These are phyloP conservation scores for Hymenotorrendiella dingleyae DNA, from an alignment of 2,329 filamentous ascomycete species.

Conservation along the genomic window DNA sequence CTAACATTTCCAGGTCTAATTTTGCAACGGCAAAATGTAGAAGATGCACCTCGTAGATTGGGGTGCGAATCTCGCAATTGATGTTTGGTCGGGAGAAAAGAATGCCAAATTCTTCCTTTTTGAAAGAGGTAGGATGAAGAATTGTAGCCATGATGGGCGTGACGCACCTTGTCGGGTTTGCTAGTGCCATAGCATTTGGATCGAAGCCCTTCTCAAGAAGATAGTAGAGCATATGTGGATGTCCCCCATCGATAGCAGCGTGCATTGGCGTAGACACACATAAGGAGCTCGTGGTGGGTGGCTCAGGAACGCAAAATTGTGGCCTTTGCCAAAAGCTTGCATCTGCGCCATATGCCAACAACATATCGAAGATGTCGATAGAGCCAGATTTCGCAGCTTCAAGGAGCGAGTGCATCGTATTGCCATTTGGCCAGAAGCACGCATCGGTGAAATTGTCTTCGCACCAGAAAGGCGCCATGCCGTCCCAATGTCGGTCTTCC, in stretches of 20 bases:
- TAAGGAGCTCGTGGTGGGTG: constrained; percentile 12
- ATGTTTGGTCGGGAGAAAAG: constrained; percentile 9
- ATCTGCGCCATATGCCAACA: constrained; percentile 11
- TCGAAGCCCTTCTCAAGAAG: constrained; percentile 15
- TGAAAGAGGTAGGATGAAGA: constrained; percentile 8
- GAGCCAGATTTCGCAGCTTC: constrained; percentile 13
- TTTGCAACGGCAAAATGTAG: constrained; percentile 19
- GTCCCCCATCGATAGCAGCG: constrained; percentile 8
- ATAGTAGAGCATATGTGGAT: constrained; percentile 12
- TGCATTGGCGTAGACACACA: constrained; percentile 17
- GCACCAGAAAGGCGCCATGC: constrained; percentile 16
- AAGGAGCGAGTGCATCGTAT: constrained; percentile 13
- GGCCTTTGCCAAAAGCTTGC: constrained; percentile 8
- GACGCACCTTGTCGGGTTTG: constrained; percentile 16
- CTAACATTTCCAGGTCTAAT: constrained; percentile 15
- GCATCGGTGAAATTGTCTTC: constrained; percentile 12
- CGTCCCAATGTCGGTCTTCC: constrained; percentile 12
- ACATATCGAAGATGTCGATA: constrained; percentile 14
- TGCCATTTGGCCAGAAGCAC: constrained; percentile 9
- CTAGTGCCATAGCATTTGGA: constrained; percentile 17
- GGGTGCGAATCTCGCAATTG: constrained; percentile 15
- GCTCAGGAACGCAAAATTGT: constrained; percentile 8
- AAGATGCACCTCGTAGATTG: constrained; percentile 16
- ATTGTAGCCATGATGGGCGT: constrained; percentile 18
- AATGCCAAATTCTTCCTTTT: constrained; percentile 12